Evolutionary conservation across 768 basidiomycete species (phyloP), one percentile per base, ranked within the genome.

Genomic region (Suillus bovinus): DNA sequence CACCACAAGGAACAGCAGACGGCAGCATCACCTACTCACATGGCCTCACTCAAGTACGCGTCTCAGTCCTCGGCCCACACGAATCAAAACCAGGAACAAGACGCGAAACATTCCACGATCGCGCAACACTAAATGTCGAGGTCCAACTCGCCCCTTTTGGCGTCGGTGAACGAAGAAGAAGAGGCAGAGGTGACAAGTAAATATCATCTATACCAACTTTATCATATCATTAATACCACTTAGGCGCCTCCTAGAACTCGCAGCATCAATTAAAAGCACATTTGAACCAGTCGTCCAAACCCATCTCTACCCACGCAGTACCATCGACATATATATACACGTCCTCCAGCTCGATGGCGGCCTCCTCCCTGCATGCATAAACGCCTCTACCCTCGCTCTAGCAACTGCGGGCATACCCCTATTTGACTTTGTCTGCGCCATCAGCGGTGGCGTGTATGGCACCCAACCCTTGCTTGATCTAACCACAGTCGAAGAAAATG

Each of bases 231-330:
- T 58, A 58, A 53, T 61, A 62, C 57, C 46, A 54, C 49, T 38
- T 67, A 96, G 96, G 76, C 93, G 94, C 17, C 82, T 93, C 65
- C 79, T 91, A 64, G 97, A 99, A 77, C 81, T 97, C 65, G 91
- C 90, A 13, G 82, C 93, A 3, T 86, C 89, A 27, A 88, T 99
- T 65, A 92, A 93, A 77, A 88, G 93, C 34, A 99, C 97, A 0
- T 99, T 99, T 72, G 96, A 99, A 71, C 94, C 96, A 46, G 94
- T 96, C 60, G 85, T 99, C 27, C 91, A 94, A 72, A 90, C 91
- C 8, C 84, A 83, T 63, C 84, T 99, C 53, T 98, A 97, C 77
- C 96, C 96, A 24, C 88, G 97, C 55, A 92, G 92, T 38, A 89
- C 95, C 73, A 97, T 99, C 73, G 93, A 96, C 76, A 88, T 99